Base-by-base conservation (phyloP, 2,329 filamentous ascomycete genomes). In the Xylaria sp. region DNA sequence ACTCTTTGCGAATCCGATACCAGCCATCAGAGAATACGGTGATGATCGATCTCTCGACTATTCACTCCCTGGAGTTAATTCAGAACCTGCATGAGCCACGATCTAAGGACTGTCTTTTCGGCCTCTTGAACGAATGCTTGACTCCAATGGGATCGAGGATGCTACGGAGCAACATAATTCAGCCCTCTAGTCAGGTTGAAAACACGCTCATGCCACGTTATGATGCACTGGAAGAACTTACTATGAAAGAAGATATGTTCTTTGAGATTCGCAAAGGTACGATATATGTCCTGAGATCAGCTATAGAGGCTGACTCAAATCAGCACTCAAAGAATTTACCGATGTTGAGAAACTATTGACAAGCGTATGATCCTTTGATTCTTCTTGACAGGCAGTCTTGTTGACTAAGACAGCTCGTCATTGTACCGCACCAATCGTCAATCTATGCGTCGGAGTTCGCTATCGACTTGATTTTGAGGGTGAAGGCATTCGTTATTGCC, bases 21-120 rank as follows among this genome's bases (percentile, higher is more conserved):
- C 88, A 93, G 68, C 89, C 92, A 0, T 92, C 91, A 0, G 90
- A 96, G 70, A 90, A 93, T 23, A 90, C 91, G 0, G 96, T 97
- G 92, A 91, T 96, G 83, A 95, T 97, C 67, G 93, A 97, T 68
- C 81, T 94, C 2, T 88, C 91, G 0, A 96, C 92, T 0, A 91
- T 97, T 34, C 83, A 87, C 44, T 91, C 91, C 0, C 79, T 99
- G 2, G 94, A 99, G 72, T 80, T 99, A 4, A 89, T 97, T 30
- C 91, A 96, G 68, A 99, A 97, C 65, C 71, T 92, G 0, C 86
- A 90, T 10, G 86, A 88, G 66, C 70, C 85, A 0, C 92, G 89
- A 65, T 96, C 92, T 0, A 90, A 86, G 63, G 85, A 93, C 46
- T 93, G 88, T 64, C 77, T 99, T 0, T 93, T 92, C 63, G 92